These are phyloP conservation scores for Zymoseptoria ardabiliae DNA, from an alignment of 2,329 filamentous ascomycete species.

Conservation along the genomic window DNA sequence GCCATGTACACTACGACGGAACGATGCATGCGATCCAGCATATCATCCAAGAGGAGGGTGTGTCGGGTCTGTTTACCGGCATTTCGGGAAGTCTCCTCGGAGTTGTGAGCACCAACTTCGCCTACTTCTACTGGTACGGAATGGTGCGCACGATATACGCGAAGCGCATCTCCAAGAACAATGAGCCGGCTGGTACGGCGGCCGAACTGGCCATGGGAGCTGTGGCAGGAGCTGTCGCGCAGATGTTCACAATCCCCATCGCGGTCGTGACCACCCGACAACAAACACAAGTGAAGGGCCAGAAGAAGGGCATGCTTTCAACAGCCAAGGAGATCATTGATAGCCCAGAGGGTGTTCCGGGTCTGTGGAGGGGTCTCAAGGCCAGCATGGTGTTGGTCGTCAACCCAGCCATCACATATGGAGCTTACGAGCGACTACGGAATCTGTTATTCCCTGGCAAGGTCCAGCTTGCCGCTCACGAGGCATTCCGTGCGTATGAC, in stretches of 20 bases:
- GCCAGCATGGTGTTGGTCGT: constrained; percentile 91
- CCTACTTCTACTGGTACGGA: constrained; percentile 99
- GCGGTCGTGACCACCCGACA: constrained; percentile 93
- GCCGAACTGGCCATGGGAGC: constrained; percentile 81
- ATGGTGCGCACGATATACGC: constrained; percentile 76
- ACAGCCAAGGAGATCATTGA: constrained; percentile 85
- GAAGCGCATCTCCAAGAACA: constrained; percentile 33
- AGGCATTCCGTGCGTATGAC: constrained; percentile 77
- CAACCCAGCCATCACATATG: constrained; percentile 96
- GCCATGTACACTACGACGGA: constrained; percentile 70
- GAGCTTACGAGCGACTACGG: constrained; percentile 85
- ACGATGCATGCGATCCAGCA: constrained; percentile 82
- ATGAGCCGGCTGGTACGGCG: constrained; percentile 63
- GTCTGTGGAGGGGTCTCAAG: constrained; percentile 91
- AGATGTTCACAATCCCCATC: constrained; percentile 93
- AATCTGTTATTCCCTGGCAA: constrained; percentile 71
- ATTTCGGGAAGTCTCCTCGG: constrained; percentile 81
- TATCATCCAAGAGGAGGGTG: constrained; percentile 73
- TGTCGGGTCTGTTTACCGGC: constrained; percentile 78
- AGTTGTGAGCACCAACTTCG: constrained; percentile 95
- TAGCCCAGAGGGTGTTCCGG: constrained; percentile 80
- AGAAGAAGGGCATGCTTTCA: constrained; percentile 78
- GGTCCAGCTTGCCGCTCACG: constrained; percentile 66
- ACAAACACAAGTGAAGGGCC: constrained; percentile 78
- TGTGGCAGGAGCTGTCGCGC: constrained; percentile 79